Evolutionary conservation across 345 rosid species (phyloP), one percentile per base, ranked within the genome.

Genomic region (Durio zibethinus): DNA sequence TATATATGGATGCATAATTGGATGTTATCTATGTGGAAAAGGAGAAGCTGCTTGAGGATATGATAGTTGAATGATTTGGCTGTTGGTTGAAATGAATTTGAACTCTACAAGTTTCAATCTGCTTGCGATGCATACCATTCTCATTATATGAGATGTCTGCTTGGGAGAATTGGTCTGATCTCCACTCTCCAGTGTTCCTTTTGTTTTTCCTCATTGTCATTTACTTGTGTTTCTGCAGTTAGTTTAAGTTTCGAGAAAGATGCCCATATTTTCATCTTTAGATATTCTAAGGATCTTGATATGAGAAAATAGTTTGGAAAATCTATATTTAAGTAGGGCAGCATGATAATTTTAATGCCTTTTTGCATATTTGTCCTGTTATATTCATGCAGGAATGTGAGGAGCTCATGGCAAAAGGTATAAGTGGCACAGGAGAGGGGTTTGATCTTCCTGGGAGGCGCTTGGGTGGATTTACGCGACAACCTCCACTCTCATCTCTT

Each of bases 381-480:
- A 2, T 67, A 31, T 74, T 33, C 38, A 10, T 67, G n/a, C 78
- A 96, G 99, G 98, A 96, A 75, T 92, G 97, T n/a, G 98, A 92
- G 81, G 94, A 93, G 80, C 81, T 93, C 75, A 86, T 90, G 68
- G 66, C 87, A 48, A 90, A 87, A 80, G 94, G 98, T 85, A 85
- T 96, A 69, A 79, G 85, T 16, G 97, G 97, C 60, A 73, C 86
- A 0, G 93, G 90, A 25, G 83, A 86, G 57, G 97, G 99, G 6
- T 93, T 96, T 86, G 94, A 91, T 88, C 84, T 84, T 66, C 91
- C 91, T 15, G 97, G 97, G 62, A 85, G 83, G 82, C 92, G 91
- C 60, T 86, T 96, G 82, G 98, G 97, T 73, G 93, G 99, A 27
- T 80, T 88, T 86, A 82, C 93, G 79, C 83, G 82, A 20, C 97